Evolutionary conservation across 371 early-diverging fungal species (phyloP).

Genomic region (Saksenaea vasiformis): DNA sequence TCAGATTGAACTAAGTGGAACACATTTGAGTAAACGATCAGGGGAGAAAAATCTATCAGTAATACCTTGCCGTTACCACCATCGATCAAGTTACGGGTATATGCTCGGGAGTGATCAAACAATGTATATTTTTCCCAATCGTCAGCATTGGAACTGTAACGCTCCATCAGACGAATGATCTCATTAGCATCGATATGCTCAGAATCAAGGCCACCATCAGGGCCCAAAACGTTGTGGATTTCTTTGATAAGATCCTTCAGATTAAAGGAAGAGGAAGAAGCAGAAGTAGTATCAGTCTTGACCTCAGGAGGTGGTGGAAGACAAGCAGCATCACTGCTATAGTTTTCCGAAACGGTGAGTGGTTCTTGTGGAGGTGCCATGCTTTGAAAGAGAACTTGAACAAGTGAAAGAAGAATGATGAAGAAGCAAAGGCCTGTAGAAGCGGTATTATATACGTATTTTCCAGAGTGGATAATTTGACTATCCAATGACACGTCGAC

Average conservation of each 20-base stretch:
- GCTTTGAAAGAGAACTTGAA: not conserved
- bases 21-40: not conserved
- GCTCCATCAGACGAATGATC: conserved; percentile 65
- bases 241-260: conserved; percentile 14
- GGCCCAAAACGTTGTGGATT: conserved; percentile 23
- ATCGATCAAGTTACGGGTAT: conserved; percentile 89
- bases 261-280: not conserved
- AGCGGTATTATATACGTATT: not conserved
- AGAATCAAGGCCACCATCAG: conserved; percentile 47
- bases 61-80: conserved; percentile 84
- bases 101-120: conserved; percentile 73
- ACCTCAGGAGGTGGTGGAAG: not conserved
- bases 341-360: not conserved
- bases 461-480: not conserved
- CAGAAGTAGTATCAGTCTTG: not conserved
- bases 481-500: not conserved
- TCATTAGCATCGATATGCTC: conserved; percentile 60
- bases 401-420: not conserved
- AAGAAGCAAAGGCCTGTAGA: not conserved
- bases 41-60: not conserved
- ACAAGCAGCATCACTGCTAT: not conserved
- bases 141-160: conserved; percentile 58
- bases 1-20: conserved; percentile 74
- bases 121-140: conserved; percentile 83
- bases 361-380: conserved; percentile 7